Conservation (phyloP, 108 stramenopile species). For the Fragilaria crotonensis region DNA sequence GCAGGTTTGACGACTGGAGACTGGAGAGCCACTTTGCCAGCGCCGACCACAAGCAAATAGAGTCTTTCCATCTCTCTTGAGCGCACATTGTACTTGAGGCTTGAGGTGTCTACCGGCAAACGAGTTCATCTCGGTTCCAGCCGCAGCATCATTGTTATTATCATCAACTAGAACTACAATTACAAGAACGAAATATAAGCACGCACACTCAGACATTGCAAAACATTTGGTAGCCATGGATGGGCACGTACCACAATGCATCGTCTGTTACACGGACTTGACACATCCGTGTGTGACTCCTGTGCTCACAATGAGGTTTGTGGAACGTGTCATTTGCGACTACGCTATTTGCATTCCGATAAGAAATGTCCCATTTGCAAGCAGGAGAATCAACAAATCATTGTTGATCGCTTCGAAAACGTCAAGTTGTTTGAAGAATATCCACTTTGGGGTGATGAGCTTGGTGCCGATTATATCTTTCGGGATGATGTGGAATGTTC, state of each 20-base stretch:
- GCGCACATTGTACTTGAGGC: too few species aligned
- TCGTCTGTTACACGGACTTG: conserved; percentile 69
- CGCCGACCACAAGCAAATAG: too few species aligned
- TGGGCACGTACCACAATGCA: conserved; percentile 46
- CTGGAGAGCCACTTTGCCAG: too few species aligned
- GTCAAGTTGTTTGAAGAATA: conserved; percentile 43
- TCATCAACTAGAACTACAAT: too few species aligned
- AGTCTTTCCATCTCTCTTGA: too few species aligned
- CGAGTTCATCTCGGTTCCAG: too few species aligned
- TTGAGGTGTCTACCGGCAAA: too few species aligned
- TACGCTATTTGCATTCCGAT: conserved; percentile 66
- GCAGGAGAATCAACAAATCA: conserved; percentile 47
- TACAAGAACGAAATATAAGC: too few species aligned
- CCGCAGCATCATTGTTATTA: too few species aligned
- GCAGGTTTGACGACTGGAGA: too few species aligned
- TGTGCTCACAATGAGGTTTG: conserved; percentile 84
- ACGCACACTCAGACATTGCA: too few species aligned
- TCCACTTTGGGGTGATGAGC: conserved; percentile 65
- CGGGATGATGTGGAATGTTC: conserved; percentile 71
- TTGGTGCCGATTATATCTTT: conserved; percentile 40
- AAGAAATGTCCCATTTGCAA: conserved; percentile 80
- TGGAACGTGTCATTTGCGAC: conserved; percentile 59
- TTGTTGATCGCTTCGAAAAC: conserved; percentile 44
- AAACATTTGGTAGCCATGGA: too few species aligned
- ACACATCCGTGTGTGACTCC: conserved; percentile 38